phyloP scores from a whole-genome alignment of 306 rosid genomes.

The Lathyrus tuberosus region DNA sequence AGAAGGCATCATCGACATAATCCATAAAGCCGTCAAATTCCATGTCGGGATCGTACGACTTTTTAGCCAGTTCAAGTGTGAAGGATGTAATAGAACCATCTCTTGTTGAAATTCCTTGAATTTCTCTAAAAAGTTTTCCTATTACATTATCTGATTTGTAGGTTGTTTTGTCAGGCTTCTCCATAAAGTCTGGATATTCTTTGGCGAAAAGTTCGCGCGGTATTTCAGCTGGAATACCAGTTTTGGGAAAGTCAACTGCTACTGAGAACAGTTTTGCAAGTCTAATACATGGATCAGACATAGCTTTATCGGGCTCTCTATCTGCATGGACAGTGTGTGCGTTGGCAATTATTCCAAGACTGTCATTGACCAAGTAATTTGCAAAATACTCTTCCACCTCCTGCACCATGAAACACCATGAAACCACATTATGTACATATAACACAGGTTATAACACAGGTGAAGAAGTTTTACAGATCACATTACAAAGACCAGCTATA shows the following conservation, averaged over 20 bases:
- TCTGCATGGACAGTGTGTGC: slow-evolving; percentile 84
- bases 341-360: slow-evolving; percentile 78
- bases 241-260: slow-evolving; percentile 90
- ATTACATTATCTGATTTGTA: slow-evolving; percentile 60
- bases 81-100: slow-evolving; percentile 41
- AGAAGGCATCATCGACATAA: slow-evolving; percentile 68
- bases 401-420: slow-evolving; percentile 51
- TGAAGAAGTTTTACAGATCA: too few species aligned
- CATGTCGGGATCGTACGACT: slow-evolving; percentile 71
- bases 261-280: slow-evolving; percentile 68
- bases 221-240: slow-evolving; percentile 75
- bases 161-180: slow-evolving; percentile 63
- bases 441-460: too few species aligned
- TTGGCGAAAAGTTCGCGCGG: slow-evolving; percentile 54
- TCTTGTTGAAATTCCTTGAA: slow-evolving; percentile 48
- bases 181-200: slow-evolving; percentile 90
- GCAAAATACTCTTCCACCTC: slow-evolving; percentile 75
- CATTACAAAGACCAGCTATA: too few species aligned
- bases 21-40: slow-evolving; percentile 69
- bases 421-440: neutral
- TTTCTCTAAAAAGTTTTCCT: slow-evolving; percentile 76
- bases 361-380: slow-evolving; percentile 72
- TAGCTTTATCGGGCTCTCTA: slow-evolving; percentile 45
- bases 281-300: slow-evolving; percentile 56
- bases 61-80: slow-evolving; percentile 50